Conservation (phyloP, 305 asterid genomes). For the Fraxinus baroniana region DNA sequence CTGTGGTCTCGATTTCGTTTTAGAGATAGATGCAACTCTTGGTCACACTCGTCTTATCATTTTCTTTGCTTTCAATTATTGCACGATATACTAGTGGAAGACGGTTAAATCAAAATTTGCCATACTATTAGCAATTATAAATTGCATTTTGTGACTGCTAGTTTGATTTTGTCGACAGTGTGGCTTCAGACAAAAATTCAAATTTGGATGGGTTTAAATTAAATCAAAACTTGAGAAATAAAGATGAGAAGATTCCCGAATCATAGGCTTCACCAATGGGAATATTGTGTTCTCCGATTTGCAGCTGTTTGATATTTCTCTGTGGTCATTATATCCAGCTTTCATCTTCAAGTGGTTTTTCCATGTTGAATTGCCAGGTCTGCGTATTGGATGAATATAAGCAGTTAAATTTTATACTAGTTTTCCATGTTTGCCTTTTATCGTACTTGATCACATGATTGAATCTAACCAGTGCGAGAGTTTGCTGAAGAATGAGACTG, state of each 20-base stretch:
- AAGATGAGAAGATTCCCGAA: conserved; percentile 52
- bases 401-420: conserved; percentile 16
- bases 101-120: neutral
- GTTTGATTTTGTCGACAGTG: conserved; percentile 44
- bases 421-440: conserved; percentile 29
- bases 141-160: neutral
- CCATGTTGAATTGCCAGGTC: conserved; percentile 46
- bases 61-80: conserved; percentile 7
- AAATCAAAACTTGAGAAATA: conserved; percentile 81
- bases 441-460: conserved; percentile 7
- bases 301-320: conserved; percentile 22
- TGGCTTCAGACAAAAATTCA: conserved; percentile 68
- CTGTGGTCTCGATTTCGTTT: neutral
- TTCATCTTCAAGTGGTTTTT: conserved; percentile 15
- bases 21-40: neutral
- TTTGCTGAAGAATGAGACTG: conserved; percentile 63
- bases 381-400: conserved; percentile 15
- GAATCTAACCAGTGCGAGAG: conserved; percentile 75
- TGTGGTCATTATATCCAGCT: conserved; percentile 1
- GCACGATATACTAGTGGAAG: neutral
- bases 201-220: conserved; percentile 56
- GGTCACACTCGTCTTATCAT: neutral
- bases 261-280: neutral
- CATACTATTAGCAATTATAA: neutral
- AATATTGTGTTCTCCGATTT: conserved; percentile 9